Percentiles rank a stretch among this genome's conserved stretches.
These are phyloP conservation scores for Pseudozyma sp. DNA, from an alignment of 1,284 basidiomycete species.

Conservation along the genomic window DNA sequence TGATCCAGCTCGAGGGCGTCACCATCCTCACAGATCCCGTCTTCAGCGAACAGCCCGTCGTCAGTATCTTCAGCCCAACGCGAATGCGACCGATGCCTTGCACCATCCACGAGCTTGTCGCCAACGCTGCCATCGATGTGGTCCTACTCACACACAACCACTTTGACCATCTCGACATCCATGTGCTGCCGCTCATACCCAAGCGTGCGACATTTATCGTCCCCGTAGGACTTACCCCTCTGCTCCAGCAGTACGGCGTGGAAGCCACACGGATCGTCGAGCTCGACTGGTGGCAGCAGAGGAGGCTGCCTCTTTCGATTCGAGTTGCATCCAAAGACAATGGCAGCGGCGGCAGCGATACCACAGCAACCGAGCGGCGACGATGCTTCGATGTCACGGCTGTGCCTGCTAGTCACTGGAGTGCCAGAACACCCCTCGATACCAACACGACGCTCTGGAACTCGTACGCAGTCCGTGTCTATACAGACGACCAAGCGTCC, in stretches of 20 bases:
- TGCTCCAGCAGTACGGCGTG: conserved; percentile 57
- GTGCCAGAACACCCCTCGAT: conserved; percentile 70
- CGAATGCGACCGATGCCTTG: conserved; percentile 70
- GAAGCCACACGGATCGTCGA: conserved; percentile 49
- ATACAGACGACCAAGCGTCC: conserved; percentile 7
- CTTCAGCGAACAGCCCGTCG: conserved; percentile 70
- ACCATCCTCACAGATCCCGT: conserved; percentile 72
- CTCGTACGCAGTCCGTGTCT: conserved; percentile 54
- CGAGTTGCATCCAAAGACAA: conserved; percentile 16
- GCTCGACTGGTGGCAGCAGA: conserved; percentile 67
- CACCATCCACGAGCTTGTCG: conserved; percentile 67
- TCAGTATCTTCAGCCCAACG: conserved; percentile 69
- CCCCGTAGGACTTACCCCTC: conserved; percentile 55
- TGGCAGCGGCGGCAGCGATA: not conserved
- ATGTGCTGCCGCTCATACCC: conserved; percentile 52
- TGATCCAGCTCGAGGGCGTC: conserved; percentile 71
- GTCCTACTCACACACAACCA: conserved; percentile 71
- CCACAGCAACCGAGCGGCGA: conserved; percentile 1
- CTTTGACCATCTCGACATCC: conserved; percentile 63
- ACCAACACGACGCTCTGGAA: conserved; percentile 71
- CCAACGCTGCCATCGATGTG: conserved; percentile 69
- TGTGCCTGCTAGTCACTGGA: conserved; percentile 70
- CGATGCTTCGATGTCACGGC: conserved; percentile 46
- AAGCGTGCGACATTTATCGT: conserved; percentile 59
- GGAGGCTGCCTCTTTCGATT: conserved; percentile 14